Conservation (phyloP, 73 alveolate species). For the Paramecium bursaria region DNA sequence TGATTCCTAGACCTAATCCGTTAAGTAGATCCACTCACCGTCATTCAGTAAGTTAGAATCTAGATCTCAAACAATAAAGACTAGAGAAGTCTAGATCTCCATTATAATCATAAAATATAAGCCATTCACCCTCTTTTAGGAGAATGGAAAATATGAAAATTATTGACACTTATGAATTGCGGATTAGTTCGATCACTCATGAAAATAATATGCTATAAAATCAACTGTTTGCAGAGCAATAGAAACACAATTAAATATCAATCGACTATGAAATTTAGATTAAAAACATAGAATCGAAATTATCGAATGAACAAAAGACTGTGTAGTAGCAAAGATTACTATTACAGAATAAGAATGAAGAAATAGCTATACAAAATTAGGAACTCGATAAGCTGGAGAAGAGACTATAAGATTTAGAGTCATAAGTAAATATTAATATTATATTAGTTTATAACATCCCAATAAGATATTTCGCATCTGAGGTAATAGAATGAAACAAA, state of each 20-base stretch:
- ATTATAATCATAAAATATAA: no score
- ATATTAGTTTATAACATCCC: neutral
- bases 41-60: no score
- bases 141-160: constrained; percentile 10
- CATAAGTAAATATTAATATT: constrained; percentile 15
- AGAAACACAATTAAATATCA: constrained; percentile 22
- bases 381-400: constrained; percentile 6
- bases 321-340: constrained; percentile 20
- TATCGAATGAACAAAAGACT: constrained; percentile 8
- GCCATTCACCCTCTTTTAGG: neutral
- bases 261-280: constrained; percentile 13
- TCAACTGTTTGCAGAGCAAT: constrained; percentile 20
- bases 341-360: constrained; percentile 35
- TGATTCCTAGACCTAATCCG: no score
- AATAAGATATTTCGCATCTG: neutral
- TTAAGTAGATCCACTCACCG: no score
- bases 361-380: constrained; percentile 5
- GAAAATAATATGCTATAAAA: constrained; percentile 23
- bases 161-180: constrained; percentile 37
- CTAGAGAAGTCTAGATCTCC: no score
- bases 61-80: no score
- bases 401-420: constrained; percentile 13
- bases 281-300: constrained; percentile 2
- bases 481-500: constrained; percentile 9
- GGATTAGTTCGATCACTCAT: neutral